Evolutionary conservation across 169 alveolate species (phyloP).

Genomic region (Plasmodium sp.): DNA sequence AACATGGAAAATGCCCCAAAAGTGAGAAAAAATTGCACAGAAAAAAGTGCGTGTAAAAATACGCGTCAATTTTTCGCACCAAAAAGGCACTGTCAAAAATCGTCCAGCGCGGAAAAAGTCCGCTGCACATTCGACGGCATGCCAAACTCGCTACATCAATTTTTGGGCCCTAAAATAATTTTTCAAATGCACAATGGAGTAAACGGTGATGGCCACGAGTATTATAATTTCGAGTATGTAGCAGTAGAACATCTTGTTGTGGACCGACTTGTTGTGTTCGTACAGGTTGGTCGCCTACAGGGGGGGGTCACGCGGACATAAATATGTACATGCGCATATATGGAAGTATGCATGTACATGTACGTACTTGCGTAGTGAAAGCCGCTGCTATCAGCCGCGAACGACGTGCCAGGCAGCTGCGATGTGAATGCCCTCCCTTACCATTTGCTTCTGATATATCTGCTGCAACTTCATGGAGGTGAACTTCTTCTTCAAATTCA

Average conservation of each 20-base stretch:
- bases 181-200: conserved; percentile 81
- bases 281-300: conserved; percentile 77
- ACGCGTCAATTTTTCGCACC: background rate
- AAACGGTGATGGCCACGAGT: conserved; percentile 73
- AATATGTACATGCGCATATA: background rate
- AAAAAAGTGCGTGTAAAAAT: background rate
- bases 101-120: background rate
- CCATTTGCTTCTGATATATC: conserved; percentile 40
- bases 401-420: background rate
- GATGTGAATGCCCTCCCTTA: background rate
- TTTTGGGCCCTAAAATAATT: conserved; percentile 81
- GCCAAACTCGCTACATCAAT: conserved; percentile 48
- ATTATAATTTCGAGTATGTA: conserved; percentile 77
- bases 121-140: background rate
- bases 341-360: background rate
- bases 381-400: background rate
- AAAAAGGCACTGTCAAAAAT: background rate
- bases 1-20: background rate
- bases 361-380: background rate
- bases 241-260: conserved; percentile 79
- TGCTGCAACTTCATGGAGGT: conserved; percentile 57
- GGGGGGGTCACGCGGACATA: conserved; percentile 31
- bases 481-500: conserved; percentile 22
- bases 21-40: background rate
- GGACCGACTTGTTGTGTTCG: conserved; percentile 81